These are phyloP conservation scores for Pseudonitzschia pungens DNA, from an alignment of 108 stramenopile genomes.

Conservation along the genomic window DNA sequence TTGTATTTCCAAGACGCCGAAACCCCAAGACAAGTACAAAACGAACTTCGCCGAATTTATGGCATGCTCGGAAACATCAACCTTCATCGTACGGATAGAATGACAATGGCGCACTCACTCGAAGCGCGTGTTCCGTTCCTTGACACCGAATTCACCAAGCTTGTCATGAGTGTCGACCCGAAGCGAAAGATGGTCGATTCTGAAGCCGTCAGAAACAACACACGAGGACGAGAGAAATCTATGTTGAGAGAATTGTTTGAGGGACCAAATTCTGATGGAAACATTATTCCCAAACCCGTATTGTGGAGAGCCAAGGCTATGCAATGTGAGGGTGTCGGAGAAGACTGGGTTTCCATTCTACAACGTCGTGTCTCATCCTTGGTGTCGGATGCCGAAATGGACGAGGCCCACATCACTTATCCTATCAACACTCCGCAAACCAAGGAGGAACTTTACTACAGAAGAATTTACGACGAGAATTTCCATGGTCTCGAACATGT, in stretches of 20 bases:
- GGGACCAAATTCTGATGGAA: slow-evolving; percentile 61
- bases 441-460: slow-evolving; percentile 80
- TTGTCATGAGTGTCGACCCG: slow-evolving; percentile 73
- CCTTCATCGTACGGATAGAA: slow-evolving; percentile 71
- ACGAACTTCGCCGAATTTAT: slow-evolving; percentile 68
- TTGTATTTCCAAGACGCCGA: slow-evolving; percentile 71
- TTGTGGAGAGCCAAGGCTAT: slow-evolving; percentile 84
- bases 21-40: slow-evolving; percentile 57
- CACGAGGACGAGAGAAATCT: slow-evolving; percentile 68
- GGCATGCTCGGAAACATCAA: slow-evolving; percentile 69
- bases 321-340: slow-evolving; percentile 85
- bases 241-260: slow-evolving; percentile 65
- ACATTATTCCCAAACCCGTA: slow-evolving; percentile 61
- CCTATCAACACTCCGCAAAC: slow-evolving; percentile 77
- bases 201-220: slow-evolving; percentile 57
- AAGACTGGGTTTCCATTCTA: slow-evolving; percentile 77
- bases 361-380: slow-evolving; percentile 60
- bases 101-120: slow-evolving; percentile 81
- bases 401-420: slow-evolving; percentile 48
- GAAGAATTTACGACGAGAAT: slow-evolving; percentile 63
- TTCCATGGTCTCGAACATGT: slow-evolving; percentile 68
- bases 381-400: slow-evolving; percentile 73
- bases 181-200: slow-evolving; percentile 62
- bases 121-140: slow-evolving; percentile 84
- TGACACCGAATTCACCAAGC: slow-evolving; percentile 65